Evolutionary conservation across 805 yeast species (phyloP).

Genomic region (Nematodospora valgi): DNA sequence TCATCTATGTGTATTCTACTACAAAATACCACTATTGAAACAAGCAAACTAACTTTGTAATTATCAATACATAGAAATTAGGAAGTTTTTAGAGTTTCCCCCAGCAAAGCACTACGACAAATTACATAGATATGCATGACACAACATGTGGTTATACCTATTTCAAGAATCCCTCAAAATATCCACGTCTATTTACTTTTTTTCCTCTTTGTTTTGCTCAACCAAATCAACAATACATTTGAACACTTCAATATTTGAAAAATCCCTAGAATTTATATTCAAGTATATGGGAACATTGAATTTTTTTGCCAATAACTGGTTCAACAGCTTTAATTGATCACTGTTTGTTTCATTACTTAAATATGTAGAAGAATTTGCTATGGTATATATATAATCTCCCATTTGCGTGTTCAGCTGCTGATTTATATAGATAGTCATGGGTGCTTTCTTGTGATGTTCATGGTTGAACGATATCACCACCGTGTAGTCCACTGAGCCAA

Average conservation of each 20-base stretch:
- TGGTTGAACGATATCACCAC: slow-evolving; percentile 12
- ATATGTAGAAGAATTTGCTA: slow-evolving; percentile 21
- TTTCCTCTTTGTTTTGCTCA: neutral
- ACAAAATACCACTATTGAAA: too few species aligned
- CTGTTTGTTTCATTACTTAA: slow-evolving; percentile 13
- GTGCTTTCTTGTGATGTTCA: slow-evolving; percentile 13
- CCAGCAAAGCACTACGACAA: neutral
- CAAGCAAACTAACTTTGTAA: too few species aligned
- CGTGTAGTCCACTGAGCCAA: slow-evolving; percentile 13
- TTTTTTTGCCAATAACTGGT: slow-evolving; percentile 22
- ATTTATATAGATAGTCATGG: slow-evolving; percentile 29
- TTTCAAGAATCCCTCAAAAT: too few species aligned
- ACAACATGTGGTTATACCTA: neutral
- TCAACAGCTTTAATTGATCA: slow-evolving; percentile 15
- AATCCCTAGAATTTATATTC: slow-evolving; percentile 15
- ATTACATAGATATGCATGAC: neutral
- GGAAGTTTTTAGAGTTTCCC: too few species aligned
- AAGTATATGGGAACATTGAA: slow-evolving; percentile 27
- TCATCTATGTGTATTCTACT: too few species aligned
- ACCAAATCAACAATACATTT: slow-evolving; percentile 3
- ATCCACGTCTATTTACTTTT: too few species aligned
- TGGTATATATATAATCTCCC: slow-evolving; percentile 31
- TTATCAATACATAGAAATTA: too few species aligned
- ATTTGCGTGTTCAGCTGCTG: slow-evolving; percentile 17
- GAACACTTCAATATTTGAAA: slow-evolving; percentile 8